Percentiles rank a stretch among this genome's conserved stretches.
Conservation (phyloP, 2,329 filamentous ascomycete genomes). For the Alternaria ethzedia region DNA sequence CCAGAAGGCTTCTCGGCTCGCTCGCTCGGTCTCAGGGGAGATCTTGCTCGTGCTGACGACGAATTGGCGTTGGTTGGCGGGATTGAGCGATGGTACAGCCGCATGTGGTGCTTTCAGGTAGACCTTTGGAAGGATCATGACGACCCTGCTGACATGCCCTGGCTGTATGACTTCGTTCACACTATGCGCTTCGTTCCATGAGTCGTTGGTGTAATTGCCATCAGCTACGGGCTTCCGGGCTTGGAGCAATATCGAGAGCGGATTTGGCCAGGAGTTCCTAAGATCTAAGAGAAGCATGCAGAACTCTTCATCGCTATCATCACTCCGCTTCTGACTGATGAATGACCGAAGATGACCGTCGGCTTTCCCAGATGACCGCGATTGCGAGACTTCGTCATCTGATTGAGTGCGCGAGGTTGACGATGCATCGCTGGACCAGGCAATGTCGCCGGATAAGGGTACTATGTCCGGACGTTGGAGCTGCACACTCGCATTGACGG, state of each 20-base stretch:
- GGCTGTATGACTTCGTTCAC: slow-evolving; percentile 60
- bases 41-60: slow-evolving; percentile 83
- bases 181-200: slow-evolving; percentile 23
- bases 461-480: slow-evolving; percentile 80
- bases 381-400: background rate
- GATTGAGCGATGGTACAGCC: slow-evolving; percentile 79
- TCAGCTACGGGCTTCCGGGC: slow-evolving; percentile 41
- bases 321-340: slow-evolving; percentile 51
- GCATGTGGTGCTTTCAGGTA: slow-evolving; percentile 79
- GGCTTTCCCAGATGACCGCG: slow-evolving; percentile 25
- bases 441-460: slow-evolving; percentile 72
- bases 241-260: slow-evolving; percentile 70
- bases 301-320: slow-evolving; percentile 63
- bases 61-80: slow-evolving; percentile 86
- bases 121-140: slow-evolving; percentile 77
- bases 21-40: slow-evolving; percentile 78
- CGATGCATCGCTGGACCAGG: slow-evolving; percentile 59
- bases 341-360: slow-evolving; percentile 55
- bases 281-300: slow-evolving; percentile 84
- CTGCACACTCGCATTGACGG: slow-evolving; percentile 90
- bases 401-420: background rate
- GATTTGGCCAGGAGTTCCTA: slow-evolving; percentile 87
- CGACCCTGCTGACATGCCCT: slow-evolving; percentile 71
- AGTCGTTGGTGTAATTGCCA: slow-evolving; percentile 5
- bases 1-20: slow-evolving; percentile 86